Percentiles rank a stretch among this genome's conserved stretches.
These are phyloP conservation scores for Candida chauliodis DNA, from an alignment of 805 yeast species.

Conservation along the genomic window DNA sequence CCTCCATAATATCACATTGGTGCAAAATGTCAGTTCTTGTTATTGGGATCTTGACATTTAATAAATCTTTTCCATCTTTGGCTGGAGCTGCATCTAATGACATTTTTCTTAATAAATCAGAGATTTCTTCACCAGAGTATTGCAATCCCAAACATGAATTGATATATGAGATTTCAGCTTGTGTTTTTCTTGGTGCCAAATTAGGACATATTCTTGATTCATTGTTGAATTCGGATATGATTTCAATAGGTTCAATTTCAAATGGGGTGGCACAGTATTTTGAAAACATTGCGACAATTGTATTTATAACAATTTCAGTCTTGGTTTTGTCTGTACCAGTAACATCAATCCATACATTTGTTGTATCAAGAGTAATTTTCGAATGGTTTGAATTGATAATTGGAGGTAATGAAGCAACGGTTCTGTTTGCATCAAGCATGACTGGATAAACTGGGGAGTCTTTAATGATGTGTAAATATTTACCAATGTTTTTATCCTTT, in stretches of 20 bases:
- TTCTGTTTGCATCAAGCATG: constrained; percentile 70
- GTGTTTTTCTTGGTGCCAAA: constrained; percentile 60
- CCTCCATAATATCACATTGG: constrained; percentile 98
- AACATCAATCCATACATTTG: constrained; percentile 85
- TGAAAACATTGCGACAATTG: constrained; percentile 93
- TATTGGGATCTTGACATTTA: constrained; percentile 77
- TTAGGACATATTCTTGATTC: constrained; percentile 76
- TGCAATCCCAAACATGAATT: constrained; percentile 90
- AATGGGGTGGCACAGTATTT: constrained; percentile 79
- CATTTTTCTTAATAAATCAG: constrained; percentile 72
- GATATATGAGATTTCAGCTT: constrained; percentile 78
- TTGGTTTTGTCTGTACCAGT: constrained; percentile 96
- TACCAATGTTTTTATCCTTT: constrained; percentile 84
- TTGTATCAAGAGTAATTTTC: constrained; percentile 81
- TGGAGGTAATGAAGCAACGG: constrained; percentile 93
- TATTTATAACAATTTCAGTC: constrained; percentile 88
- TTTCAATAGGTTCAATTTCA: constrained; percentile 84
- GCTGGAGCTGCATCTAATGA: constrained; percentile 64
- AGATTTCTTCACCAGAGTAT: constrained; percentile 64
- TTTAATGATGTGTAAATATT: constrained; percentile 81
- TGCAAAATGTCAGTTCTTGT: constrained; percentile 96
- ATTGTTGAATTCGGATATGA: constrained; percentile 76
- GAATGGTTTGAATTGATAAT: constrained; percentile 90
- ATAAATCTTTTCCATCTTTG: constrained; percentile 40
- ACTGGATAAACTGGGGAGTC: constrained; percentile 90